A percentile compares a stretch with the other conserved stretches of the same genome.
These are phyloP conservation scores for Saprolegnia parasitica DNA, from an alignment of 352 stramenopile genomes.

Conservation along the genomic window DNA sequence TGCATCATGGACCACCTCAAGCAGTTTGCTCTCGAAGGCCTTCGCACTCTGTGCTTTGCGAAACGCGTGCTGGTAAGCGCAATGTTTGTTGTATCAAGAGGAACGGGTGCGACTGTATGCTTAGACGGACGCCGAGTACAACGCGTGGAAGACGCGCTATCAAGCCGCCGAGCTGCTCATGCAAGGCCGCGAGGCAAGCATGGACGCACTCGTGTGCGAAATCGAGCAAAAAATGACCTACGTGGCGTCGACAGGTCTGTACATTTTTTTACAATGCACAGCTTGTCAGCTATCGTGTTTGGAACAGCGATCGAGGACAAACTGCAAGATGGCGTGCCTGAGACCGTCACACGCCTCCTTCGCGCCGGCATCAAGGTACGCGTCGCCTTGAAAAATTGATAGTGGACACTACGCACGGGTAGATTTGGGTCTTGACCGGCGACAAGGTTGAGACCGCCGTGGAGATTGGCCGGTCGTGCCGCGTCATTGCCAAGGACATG, in stretches of 20 bases:
- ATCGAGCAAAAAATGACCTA: constrained; percentile 81
- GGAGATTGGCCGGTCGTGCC: constrained; percentile 94
- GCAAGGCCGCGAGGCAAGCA: constrained; percentile 52
- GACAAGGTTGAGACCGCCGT: constrained; percentile 99
- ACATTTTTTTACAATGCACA: background rate
- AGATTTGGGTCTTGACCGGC: constrained; percentile 92
- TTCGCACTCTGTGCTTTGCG: constrained; percentile 81
- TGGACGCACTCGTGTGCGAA: constrained; percentile 55
- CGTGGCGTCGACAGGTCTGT: constrained; percentile 61
- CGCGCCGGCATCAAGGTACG: constrained; percentile 95
- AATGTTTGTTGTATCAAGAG: background rate
- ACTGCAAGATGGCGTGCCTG: constrained; percentile 94
- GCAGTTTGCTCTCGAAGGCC: constrained; percentile 75
- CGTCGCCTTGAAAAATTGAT: background rate
- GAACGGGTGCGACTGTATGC: no score
- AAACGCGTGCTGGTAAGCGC: constrained; percentile 67
- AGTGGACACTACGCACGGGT: background rate
- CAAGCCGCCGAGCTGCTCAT: constrained; percentile 70
- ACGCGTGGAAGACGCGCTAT: constrained; percentile 58
- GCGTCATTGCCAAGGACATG: constrained; percentile 78
- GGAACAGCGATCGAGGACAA: constrained; percentile 94
- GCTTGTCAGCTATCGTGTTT: background rate
- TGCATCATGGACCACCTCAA: constrained; percentile 73
- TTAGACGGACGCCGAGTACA: constrained; percentile 69
- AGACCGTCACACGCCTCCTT: constrained; percentile 85